Evolutionary conservation across 2,329 filamentous ascomycete species (phyloP).

Genomic region (Microsporum canis): DNA sequence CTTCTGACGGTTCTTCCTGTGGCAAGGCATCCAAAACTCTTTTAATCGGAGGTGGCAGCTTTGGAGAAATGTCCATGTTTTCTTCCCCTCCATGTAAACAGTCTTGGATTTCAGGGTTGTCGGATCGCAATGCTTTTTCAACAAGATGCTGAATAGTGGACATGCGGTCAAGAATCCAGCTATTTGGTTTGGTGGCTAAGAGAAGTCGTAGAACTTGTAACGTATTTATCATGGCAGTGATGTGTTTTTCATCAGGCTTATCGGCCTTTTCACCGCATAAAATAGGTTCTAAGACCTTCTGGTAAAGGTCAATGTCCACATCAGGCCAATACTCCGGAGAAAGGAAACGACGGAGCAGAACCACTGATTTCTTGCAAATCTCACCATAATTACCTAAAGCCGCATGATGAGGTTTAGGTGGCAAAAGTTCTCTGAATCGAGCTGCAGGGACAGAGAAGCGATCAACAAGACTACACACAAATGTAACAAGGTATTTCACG

Average conservation of each 20-base stretch:
- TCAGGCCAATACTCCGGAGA: constrained; percentile 86
- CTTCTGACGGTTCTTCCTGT: constrained; percentile 64
- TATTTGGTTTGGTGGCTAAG: constrained; percentile 73
- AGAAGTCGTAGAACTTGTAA: constrained; percentile 86
- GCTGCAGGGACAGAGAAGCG: constrained; percentile 66
- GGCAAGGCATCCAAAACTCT: constrained; percentile 83
- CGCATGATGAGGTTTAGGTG: constrained; percentile 33
- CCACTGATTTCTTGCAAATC: constrained; percentile 73
- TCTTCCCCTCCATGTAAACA: constrained; percentile 68
- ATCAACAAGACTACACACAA: constrained; percentile 82
- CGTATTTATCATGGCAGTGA: constrained; percentile 83
- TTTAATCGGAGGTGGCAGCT: constrained; percentile 63
- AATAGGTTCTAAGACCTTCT: constrained; percentile 78
- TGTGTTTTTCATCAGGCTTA: constrained; percentile 70
- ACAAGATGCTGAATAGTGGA: constrained; percentile 71
- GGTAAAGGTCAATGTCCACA: constrained; percentile 80
- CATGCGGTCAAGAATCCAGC: constrained; percentile 78
- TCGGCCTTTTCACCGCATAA: constrained; percentile 74
- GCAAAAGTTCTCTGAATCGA: constrained; percentile 47
- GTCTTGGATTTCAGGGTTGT: constrained; percentile 87
- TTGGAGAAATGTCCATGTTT: constrained; percentile 56
- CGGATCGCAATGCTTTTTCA: constrained; percentile 77
- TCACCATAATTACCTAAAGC: constrained; percentile 53
- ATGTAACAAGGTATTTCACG: constrained; percentile 89
- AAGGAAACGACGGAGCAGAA: constrained; percentile 70